Evolutionary conservation across 768 basidiomycete genomes (phyloP), one percentile per base, ranked within the genome.

Genomic region (Kwoniella sp.): DNA sequence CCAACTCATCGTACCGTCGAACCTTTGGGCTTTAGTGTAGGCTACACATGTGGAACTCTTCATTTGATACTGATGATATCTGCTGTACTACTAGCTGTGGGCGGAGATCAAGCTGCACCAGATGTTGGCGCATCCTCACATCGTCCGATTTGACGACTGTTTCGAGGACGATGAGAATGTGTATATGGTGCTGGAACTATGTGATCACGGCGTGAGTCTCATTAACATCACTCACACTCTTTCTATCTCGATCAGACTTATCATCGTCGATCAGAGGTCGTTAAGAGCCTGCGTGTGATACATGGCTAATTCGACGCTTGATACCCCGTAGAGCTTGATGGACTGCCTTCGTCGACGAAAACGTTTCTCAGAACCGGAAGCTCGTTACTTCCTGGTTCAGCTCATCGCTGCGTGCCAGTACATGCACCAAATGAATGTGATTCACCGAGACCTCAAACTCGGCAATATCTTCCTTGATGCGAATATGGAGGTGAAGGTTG

Each of bases 71-170:
- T 65, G 58, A 56, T 49, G 17, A 55, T 56, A 40, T 15, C 22
- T n/a, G 26, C 17, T n/a, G n/a, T n/a, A n/a, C n/a, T n/a, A n/a
- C n/a, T 22, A 97, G 95, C 86, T 99, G 50, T 99, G 93, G 75
- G 94, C 95, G 64, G 95, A 99, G 84, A 99, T 99, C 74, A 96
- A 95, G 83, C 92, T 99, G 52, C 95, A 99, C 80, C 87, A 89
- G 64, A 88, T 91, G 15, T 85, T 99, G 51, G 81, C 86, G 25
- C 95, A 98, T 71, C 90, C 92, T 19, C 94, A 99, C 80, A 91
- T 99, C 67, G 93, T 97, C 55, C 81, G 82, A 12, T 97, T 98
- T 79, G 84, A 88, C 55, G 92, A 96, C 68, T 95, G 93, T 80
- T 98, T 97, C 74, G 94, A 99, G 79, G 95, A 96, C 72, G 85